Conservation (phyloP, 1,284 basidiomycete species). For the Calocybe gambosa region DNA sequence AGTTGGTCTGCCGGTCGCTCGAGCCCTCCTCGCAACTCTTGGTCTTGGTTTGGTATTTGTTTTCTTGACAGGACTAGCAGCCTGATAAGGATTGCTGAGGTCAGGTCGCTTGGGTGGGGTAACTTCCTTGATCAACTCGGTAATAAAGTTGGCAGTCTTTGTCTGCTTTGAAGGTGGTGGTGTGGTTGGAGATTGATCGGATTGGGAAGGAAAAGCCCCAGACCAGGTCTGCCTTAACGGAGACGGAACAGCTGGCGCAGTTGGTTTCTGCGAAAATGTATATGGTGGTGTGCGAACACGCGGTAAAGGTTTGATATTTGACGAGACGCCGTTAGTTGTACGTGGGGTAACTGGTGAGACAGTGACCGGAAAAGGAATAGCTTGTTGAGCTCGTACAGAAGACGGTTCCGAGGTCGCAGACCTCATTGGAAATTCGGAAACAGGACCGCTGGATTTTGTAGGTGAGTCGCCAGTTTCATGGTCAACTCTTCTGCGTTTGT, state of each 20-base stretch:
- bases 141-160: slow-evolving; percentile 58
- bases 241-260: slow-evolving; percentile 56
- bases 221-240: slow-evolving; percentile 65
- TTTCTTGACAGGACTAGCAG: slow-evolving; percentile 50
- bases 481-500: slow-evolving; percentile 55
- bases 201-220: slow-evolving; percentile 31
- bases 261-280: slow-evolving; percentile 35
- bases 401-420: slow-evolving; percentile 19
- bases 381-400: slow-evolving; percentile 17
- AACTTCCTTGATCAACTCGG: slow-evolving; percentile 60
- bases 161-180: slow-evolving; percentile 38
- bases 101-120: slow-evolving; percentile 58
- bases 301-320: slow-evolving; percentile 24
- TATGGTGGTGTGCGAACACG: slow-evolving; percentile 38
- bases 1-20: slow-evolving; percentile 29
- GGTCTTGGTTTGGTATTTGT: slow-evolving; percentile 34
- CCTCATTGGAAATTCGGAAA: slow-evolving; percentile 1
- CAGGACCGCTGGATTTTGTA: slow-evolving; percentile 23
- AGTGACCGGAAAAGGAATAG: slow-evolving; percentile 20
- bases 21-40: slow-evolving; percentile 28
- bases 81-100: slow-evolving; percentile 67
- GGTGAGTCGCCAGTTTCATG: slow-evolving; percentile 32
- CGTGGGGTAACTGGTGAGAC: slow-evolving; percentile 22
- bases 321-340: slow-evolving; percentile 7
- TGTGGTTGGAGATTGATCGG: slow-evolving; percentile 23